Evolutionary conservation across 2,329 filamentous ascomycete genomes (phyloP), one percentile per base, ranked within the genome.

Genomic region (Pseudopyricularia javanii): DNA sequence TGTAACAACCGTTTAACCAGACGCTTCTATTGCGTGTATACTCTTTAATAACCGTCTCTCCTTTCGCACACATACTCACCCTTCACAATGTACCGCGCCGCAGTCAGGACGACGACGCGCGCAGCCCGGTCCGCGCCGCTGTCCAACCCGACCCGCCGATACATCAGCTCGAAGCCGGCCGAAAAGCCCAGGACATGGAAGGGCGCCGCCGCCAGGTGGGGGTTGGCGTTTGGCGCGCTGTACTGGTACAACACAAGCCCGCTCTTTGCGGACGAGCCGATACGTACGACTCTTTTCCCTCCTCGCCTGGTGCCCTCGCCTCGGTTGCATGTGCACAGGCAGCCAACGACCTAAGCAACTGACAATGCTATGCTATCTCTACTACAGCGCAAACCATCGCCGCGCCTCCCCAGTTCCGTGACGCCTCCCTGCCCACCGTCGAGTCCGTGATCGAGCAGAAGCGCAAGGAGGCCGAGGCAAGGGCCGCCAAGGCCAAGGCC

Each of bases 221-320:
- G 82, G 58, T 65, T 93, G 53, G 91, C 88, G 0, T 76, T 74
- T 55, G 88, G 78, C 20, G 82, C 85, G 47, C 72, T 97, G 50
- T 98, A 97, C 72, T 96, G 88, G 70, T 98, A 97, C 69, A 95
- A 90, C 73, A 96, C 90, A 7, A 91, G 85, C 63, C 79, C 83
- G 52, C 75, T 89, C 22, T 97, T 97, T 68, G 87, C 90, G 15
- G 88, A 96, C 62, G 85, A 94, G 68, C 79, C 83, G 34, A 70
- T 78, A 60, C 78, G 90, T 95, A 78, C 59, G 85, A 70, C 45
- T 7, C 22, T 35, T 54, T 52, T 24, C 34, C 35, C 8, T 40
- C 32, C 37, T 17, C 7, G 48, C 24, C 20, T 49, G 40, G 14
- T 5, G 24, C 28, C 47, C 35, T n/a, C 49, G 32, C 26, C 22